Base-by-base conservation (phyloP, 176 grass and related monocot genomes). In the Guadua angustifolia region DNA sequence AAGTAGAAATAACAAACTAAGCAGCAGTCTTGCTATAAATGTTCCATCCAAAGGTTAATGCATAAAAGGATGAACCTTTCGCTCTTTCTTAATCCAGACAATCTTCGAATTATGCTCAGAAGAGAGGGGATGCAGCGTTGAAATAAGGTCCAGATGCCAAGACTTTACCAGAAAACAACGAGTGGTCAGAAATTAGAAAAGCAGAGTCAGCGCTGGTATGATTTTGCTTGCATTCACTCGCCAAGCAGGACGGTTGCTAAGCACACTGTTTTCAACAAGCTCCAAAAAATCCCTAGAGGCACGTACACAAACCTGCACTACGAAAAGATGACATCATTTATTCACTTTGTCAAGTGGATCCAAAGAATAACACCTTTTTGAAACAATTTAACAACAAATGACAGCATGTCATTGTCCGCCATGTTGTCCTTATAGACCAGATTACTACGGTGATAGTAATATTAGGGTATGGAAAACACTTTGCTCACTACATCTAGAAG, bases 171-270 rank as follows among this genome's bases (percentile, higher is more conserved):
- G 83, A 72, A 85, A 98, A 94, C 74, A 92, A 52, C 45, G 96
- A 94, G 86, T 95, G 93, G 64, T 98, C 96, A 74, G 91, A 83
- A 75, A 98, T 86, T 77, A 98, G 89, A 90, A 98, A 88, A 69
- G 87, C 91, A 35, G 89, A 91, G 76, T 85, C 85, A 60, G 84
- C 76, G 2, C 55, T 63, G 16, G 51, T 79, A 79, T 98, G 66
- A 95, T 90, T 89, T 83, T 51, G n/a, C 91, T 88, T 64, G 85
- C 87, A 85, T 90, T 82, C 81, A 98, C 83, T 74, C 93, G 86
- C 91, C 91, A 90, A 79, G 64, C 33, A 83, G 93, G 96, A 77
- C 91, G 91, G 68, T 83, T 78, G 47, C 44, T 64, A 43, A 88
- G 58, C 24, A 88, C 82, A 92, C 86, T 94, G 29, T 75, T 88